A percentile compares a stretch with the other conserved stretches of the same genome.
Conservation (phyloP, 2,329 filamentous ascomycete genomes). For the Pestalotiopsis sp. region DNA sequence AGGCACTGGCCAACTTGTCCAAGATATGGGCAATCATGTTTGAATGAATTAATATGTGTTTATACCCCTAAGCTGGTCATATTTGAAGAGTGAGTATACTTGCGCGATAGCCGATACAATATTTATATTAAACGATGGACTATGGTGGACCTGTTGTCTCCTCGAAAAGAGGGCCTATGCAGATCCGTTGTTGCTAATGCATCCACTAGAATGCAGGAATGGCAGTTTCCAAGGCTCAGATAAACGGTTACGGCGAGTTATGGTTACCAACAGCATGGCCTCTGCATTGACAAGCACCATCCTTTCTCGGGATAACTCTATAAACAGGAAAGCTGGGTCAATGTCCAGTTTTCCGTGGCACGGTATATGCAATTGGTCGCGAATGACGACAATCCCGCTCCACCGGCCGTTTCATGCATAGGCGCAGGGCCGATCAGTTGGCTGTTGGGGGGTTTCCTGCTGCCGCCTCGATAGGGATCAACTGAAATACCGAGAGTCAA, state of each 20-base stretch:
- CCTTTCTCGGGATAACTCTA: background rate
- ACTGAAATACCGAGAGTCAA: background rate
- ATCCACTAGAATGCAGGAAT: background rate
- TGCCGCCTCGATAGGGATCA: background rate
- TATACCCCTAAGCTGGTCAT: background rate
- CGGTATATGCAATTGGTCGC: constrained; percentile 13
- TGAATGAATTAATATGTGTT: background rate
- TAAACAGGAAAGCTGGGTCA: constrained; percentile 7
- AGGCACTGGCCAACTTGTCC: background rate
- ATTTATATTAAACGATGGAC: background rate
- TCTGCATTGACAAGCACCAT: background rate
- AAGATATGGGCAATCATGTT: background rate
- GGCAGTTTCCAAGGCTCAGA: background rate
- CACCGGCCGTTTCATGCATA: constrained; percentile 13
- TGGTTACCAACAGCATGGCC: background rate
- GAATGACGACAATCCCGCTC: constrained; percentile 31
- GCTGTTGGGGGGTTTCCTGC: background rate
- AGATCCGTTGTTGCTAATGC: background rate
- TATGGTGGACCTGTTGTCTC: background rate
- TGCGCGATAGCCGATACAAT: background rate
- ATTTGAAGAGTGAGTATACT: background rate
- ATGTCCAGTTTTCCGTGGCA: constrained; percentile 11
- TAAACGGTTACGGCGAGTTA: too few relatives aligned
- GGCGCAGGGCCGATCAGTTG: constrained; percentile 11
- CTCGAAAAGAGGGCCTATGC: background rate